Evolutionary conservation across 495 filamentous ascomycete species (phyloP).

Genomic region (Choiromyces venosus): DNA sequence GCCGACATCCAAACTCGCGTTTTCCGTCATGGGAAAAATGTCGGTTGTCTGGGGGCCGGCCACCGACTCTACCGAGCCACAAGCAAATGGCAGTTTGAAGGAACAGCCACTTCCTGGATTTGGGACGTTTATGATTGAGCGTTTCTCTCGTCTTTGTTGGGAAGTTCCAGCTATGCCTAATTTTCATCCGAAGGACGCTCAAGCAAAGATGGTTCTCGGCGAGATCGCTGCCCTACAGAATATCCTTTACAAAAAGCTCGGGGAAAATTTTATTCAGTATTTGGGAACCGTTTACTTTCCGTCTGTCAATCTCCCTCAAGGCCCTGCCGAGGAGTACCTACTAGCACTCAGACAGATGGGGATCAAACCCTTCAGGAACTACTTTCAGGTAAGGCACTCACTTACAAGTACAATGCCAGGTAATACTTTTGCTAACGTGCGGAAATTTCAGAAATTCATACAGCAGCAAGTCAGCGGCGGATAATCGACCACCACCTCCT

Average conservation of each 20-base stretch:
- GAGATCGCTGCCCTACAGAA: slow-evolving; percentile 82
- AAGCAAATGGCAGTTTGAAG: slow-evolving; percentile 42
- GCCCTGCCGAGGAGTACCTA: slow-evolving; percentile 32
- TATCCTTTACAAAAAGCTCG: slow-evolving; percentile 80
- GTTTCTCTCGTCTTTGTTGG: slow-evolving; percentile 88
- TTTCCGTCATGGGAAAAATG: slow-evolving; percentile 74
- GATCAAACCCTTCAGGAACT: slow-evolving; percentile 26
- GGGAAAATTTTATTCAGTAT: slow-evolving; percentile 45
- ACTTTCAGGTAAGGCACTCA: slow-evolving; percentile 23
- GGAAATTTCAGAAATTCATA: neutral
- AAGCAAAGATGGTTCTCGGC: slow-evolving; percentile 72
- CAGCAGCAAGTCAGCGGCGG: neutral
- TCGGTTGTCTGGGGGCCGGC: slow-evolving; percentile 74
- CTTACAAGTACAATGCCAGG: neutral
- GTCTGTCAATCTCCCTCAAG: slow-evolving; percentile 29
- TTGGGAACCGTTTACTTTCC: slow-evolving; percentile 37
- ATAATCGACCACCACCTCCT: neutral
- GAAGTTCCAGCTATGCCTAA: slow-evolving; percentile 65
- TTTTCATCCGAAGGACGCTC: slow-evolving; percentile 79
- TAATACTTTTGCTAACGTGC: neutral
- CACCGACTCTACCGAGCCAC: slow-evolving; percentile 58
- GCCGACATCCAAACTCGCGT: slow-evolving; percentile 75
- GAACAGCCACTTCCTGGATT: slow-evolving; percentile 72
- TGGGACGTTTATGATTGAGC: slow-evolving; percentile 75
- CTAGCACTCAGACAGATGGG: slow-evolving; percentile 19